These are phyloP conservation scores for Didymella sp. DNA, from an alignment of 2,329 filamentous ascomycete species.

Conservation along the genomic window DNA sequence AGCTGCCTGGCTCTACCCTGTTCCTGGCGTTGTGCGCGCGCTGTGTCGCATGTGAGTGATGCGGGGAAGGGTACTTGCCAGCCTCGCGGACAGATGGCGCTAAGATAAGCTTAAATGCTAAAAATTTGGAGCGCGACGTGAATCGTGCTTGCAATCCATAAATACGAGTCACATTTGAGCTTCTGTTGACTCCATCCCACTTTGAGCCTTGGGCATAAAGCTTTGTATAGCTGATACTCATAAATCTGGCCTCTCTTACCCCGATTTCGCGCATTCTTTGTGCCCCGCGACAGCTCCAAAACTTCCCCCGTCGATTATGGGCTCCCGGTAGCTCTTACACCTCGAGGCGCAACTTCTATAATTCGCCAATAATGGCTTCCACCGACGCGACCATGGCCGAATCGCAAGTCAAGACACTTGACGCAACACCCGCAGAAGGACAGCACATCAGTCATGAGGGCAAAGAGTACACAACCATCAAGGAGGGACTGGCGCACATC, in stretches of 20 bases:
- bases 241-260: constrained; percentile 32
- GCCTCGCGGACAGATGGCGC: constrained; percentile 22
- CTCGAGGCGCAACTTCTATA: constrained; percentile 26
- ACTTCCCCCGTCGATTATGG: constrained; percentile 30
- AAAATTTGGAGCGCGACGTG: constrained; percentile 34
- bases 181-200: not conserved
- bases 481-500: constrained; percentile 73
- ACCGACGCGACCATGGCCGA: constrained; percentile 23
- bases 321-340: constrained; percentile 34
- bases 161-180: constrained; percentile 7
- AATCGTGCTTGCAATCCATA: constrained; percentile 2
- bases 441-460: constrained; percentile 55
- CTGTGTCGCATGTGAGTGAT: not conserved
- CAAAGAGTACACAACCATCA: constrained; percentile 65
- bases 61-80: constrained; percentile 10
- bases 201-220: not conserved
- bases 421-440: constrained; percentile 37
- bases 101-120: constrained; percentile 43
- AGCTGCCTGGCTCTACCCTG: constrained; percentile 3
- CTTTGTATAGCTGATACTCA: not conserved
- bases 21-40: not conserved
- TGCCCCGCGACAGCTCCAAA: constrained; percentile 28
- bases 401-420: constrained; percentile 29
- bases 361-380: constrained; percentile 28
- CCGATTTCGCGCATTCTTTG: constrained; percentile 27